phyloP scores from a whole-genome alignment of 768 basidiomycete species.

The Gyrodon lividus region DNA sequence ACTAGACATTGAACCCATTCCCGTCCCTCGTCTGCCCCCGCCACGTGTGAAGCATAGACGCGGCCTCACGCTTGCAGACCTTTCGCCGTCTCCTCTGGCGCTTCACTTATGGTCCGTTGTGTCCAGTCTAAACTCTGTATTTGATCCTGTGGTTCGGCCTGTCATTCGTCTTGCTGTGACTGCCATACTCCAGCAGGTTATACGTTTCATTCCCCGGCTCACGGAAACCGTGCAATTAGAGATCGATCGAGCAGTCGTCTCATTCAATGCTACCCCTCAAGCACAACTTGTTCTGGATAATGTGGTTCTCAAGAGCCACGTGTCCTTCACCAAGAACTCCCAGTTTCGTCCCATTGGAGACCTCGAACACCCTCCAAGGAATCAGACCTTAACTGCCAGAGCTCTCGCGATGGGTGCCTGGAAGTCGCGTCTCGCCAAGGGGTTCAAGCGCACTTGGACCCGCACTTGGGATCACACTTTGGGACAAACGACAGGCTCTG shows the following conservation, averaged over 20 bases:
- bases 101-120: constrained; percentile 32
- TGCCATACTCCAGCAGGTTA: constrained; percentile 52
- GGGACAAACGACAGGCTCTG: constrained; percentile 59
- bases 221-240: constrained; percentile 70
- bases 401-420: constrained; percentile 54
- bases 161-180: constrained; percentile 55
- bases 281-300: constrained; percentile 50
- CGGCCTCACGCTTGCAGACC: constrained; percentile 42
- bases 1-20: constrained; percentile 42
- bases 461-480: constrained; percentile 70
- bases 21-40: constrained; percentile 12
- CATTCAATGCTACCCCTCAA: constrained; percentile 50
- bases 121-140: constrained; percentile 38
- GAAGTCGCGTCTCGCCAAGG: constrained; percentile 58
- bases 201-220: constrained; percentile 66
- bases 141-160: constrained; percentile 66
- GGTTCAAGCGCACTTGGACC: constrained; percentile 63
- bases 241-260: constrained; percentile 52
- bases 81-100: constrained; percentile 37
- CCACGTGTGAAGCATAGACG: constrained; percentile 34
- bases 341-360: constrained; percentile 21
- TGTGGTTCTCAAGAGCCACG: constrained; percentile 50
- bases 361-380: constrained; percentile 8
- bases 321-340: constrained; percentile 54
- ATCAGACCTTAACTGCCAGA: constrained; percentile 31